A percentile compares a stretch with the other conserved stretches of the same genome.
Evolutionary conservation across 2,329 filamentous ascomycete genomes (phyloP).

Genomic region (Cordyceps cateniannulata): DNA sequence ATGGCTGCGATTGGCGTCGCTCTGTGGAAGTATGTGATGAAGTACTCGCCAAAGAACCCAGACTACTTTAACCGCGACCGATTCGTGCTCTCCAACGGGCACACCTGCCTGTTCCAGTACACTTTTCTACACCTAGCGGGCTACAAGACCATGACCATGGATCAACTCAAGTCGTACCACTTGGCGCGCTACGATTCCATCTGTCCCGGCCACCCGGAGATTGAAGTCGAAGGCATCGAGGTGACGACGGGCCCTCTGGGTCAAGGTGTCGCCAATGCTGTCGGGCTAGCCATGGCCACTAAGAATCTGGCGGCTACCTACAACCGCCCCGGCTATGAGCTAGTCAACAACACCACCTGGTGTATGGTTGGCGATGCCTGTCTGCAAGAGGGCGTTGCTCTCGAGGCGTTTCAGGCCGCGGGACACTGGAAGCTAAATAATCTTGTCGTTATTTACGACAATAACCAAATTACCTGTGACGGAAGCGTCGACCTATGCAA

Average conservation of each 20-base stretch:
- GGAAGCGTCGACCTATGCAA: conserved; percentile 47
- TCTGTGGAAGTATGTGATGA: conserved; percentile 56
- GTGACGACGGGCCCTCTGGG: conserved; percentile 54
- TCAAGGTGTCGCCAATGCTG: conserved; percentile 54
- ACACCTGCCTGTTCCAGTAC: conserved; percentile 50
- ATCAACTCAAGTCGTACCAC: conserved; percentile 51
- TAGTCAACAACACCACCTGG: conserved; percentile 46
- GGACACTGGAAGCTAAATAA: conserved; percentile 51
- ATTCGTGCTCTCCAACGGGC: conserved; percentile 57
- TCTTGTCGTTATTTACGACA: conserved; percentile 52
- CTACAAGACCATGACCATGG: conserved; percentile 49
- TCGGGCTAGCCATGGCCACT: conserved; percentile 51
- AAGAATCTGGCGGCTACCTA: conserved; percentile 49
- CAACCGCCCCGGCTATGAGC: conserved; percentile 41
- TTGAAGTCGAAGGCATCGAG: conserved; percentile 50
- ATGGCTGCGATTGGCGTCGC: conserved; percentile 57
- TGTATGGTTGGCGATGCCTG: conserved; percentile 55
- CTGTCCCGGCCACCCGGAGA: conserved; percentile 50
- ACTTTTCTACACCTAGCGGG: conserved; percentile 45
- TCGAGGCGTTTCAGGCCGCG: conserved; percentile 51
- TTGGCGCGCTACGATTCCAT: conserved; percentile 34
- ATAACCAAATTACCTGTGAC: conserved; percentile 55
- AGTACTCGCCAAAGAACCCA: conserved; percentile 48
- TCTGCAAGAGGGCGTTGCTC: conserved; percentile 50
- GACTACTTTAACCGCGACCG: conserved; percentile 56